These are phyloP conservation scores for Xylaria sp. DNA, from an alignment of 2,329 filamentous ascomycete genomes.

Conservation along the genomic window DNA sequence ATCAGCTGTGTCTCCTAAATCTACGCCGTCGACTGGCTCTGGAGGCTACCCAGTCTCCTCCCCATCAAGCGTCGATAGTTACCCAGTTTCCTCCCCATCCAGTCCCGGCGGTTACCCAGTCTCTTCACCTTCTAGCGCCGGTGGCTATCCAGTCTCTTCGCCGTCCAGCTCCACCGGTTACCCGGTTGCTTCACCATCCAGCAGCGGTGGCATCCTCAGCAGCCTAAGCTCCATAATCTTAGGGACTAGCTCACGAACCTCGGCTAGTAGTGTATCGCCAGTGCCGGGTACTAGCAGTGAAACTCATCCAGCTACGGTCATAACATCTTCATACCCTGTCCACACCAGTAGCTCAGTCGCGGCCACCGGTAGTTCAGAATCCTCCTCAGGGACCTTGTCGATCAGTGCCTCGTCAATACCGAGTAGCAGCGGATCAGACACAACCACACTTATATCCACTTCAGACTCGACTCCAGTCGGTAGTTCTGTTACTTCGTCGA, in stretches of 20 bases:
- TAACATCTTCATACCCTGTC: conserved; percentile 9
- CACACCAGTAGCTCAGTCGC: neutral
- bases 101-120: conserved; percentile 31
- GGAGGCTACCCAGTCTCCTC: conserved; percentile 36
- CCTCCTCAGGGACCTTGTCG: neutral
- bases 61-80: conserved; percentile 22
- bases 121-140: conserved; percentile 20
- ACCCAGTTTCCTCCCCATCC: conserved; percentile 40
- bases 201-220: conserved; percentile 44
- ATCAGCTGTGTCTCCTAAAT: neutral
- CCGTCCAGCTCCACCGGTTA: conserved; percentile 38
- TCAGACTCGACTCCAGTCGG: neutral
- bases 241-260: conserved; percentile 38
- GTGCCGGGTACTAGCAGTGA: neutral
- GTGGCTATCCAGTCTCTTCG: neutral
- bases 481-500: neutral
- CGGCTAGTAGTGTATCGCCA: conserved; percentile 10
- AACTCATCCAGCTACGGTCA: conserved; percentile 17
- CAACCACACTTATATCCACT: neutral
- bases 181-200: conserved; percentile 26
- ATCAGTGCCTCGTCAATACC: neutral
- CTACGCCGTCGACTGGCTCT: conserved; percentile 9
- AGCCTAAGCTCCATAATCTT: conserved; percentile 48
- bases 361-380: neutral
- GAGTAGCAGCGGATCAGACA: neutral